These are phyloP conservation scores for Fusarium sp. DNA, from an alignment of 2,329 filamentous ascomycete genomes.

Conservation along the genomic window DNA sequence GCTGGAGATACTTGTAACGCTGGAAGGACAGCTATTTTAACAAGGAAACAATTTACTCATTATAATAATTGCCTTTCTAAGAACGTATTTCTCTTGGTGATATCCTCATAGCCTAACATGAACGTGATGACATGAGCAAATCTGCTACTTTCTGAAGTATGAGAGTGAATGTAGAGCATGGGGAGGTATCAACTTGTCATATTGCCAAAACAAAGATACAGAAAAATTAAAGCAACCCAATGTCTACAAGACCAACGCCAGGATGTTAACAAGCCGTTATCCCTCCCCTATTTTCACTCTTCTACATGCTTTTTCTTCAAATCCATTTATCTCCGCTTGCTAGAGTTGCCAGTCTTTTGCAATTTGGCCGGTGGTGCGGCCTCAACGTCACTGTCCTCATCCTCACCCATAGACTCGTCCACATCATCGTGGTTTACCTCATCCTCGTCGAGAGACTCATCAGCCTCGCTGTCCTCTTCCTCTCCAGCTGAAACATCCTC, in stretches of 20 bases:
- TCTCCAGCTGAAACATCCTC: constrained; percentile 62
- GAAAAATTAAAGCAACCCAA: constrained; percentile 40
- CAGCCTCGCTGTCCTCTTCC: constrained; percentile 56
- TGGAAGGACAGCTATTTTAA: constrained; percentile 27
- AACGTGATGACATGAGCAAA: constrained; percentile 22
- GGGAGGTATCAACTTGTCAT: constrained; percentile 47
- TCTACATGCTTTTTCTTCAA: constrained; percentile 24
- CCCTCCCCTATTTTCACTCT: constrained; percentile 18
- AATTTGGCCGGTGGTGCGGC: constrained; percentile 60
- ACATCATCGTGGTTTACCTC: constrained; percentile 70
- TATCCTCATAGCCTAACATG: constrained; percentile 13
- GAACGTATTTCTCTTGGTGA: not conserved
- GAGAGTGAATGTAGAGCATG: constrained; percentile 1
- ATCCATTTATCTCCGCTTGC: constrained; percentile 40
- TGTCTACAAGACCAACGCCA: constrained; percentile 48
- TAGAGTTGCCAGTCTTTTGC: constrained; percentile 42
- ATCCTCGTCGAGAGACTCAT: constrained; percentile 66
- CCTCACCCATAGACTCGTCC: constrained; percentile 66
- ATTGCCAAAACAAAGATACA: constrained; percentile 45
- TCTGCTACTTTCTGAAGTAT: not conserved
- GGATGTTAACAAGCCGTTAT: constrained; percentile 35
- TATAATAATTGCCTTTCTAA: constrained; percentile 19
- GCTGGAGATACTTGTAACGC: constrained; percentile 34
- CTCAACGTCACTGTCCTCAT: constrained; percentile 64
- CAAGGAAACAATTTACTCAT: constrained; percentile 17